A percentile compares a stretch with the other conserved stretches of the same genome.
phyloP scores from a whole-genome alignment of 768 basidiomycete genomes.

The Lactarius tabidus region DNA sequence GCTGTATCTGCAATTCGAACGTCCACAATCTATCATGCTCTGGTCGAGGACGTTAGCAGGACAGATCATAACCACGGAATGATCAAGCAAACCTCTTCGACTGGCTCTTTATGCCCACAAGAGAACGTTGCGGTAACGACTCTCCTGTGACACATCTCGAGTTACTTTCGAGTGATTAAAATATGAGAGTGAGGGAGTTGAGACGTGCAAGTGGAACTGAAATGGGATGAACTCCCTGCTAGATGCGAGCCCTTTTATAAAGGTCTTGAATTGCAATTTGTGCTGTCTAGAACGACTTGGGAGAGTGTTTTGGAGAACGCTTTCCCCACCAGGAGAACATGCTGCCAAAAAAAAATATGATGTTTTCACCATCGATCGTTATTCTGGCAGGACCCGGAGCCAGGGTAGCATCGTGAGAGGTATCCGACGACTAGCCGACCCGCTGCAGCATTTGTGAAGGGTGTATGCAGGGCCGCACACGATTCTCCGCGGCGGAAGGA shows the following conservation, averaged over 20 bases:
- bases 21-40: slow-evolving; percentile 10
- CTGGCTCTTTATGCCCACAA: slow-evolving; percentile 19
- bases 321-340: slow-evolving; percentile 11
- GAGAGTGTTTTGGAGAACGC: slow-evolving; percentile 2
- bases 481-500: slow-evolving; percentile 10
- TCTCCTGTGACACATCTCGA: slow-evolving; percentile 21
- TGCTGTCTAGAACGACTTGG: slow-evolving; percentile 5
- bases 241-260: slow-evolving; percentile 14
- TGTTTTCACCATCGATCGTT: slow-evolving; percentile 20
- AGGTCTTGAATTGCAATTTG: slow-evolving; percentile 21
- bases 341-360: slow-evolving; percentile 9
- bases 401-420: slow-evolving; percentile 11
- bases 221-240: neutral
- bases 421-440: slow-evolving; percentile 7
- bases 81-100: neutral
- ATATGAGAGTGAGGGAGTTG: slow-evolving; percentile 3
- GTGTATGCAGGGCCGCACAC: slow-evolving; percentile 17
- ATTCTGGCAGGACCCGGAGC: slow-evolving; percentile 15
- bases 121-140: neutral
- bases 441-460: slow-evolving; percentile 22
- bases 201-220: slow-evolving; percentile 1
- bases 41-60: neutral
- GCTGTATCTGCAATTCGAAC: slow-evolving; percentile 14
- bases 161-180: neutral
- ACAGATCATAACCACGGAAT: too few relatives aligned